Conservation (phyloP, 73 alveolate species). For the Stentor coeruleus region DNA sequence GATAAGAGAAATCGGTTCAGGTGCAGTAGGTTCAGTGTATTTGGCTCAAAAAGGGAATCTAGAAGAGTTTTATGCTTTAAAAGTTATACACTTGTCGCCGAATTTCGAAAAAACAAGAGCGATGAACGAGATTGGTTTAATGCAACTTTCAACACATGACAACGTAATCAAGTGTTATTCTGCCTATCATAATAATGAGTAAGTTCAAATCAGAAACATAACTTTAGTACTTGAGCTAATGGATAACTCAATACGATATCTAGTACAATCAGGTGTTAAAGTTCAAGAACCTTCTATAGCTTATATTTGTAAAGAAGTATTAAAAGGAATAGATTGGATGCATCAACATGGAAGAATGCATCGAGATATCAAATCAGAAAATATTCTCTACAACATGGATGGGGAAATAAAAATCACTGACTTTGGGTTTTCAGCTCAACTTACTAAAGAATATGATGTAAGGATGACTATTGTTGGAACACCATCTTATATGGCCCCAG, state of each 20-base stretch:
- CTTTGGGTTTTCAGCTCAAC: slow-evolving; percentile 87
- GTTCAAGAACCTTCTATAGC: slow-evolving; percentile 35
- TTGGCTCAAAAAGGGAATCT: neutral
- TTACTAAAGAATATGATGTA: slow-evolving; percentile 45
- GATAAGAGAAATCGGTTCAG: neutral
- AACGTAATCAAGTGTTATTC: neutral
- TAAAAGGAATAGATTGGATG: slow-evolving; percentile 64
- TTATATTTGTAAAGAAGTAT: slow-evolving; percentile 42
- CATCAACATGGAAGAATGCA: slow-evolving; percentile 79
- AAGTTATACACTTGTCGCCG: neutral
- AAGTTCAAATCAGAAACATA: neutral
- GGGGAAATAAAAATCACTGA: slow-evolving; percentile 88
- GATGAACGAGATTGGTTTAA: slow-evolving; percentile 1
- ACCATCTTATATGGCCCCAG: slow-evolving; percentile 95
- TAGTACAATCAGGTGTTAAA: neutral
- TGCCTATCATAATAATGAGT: neutral
- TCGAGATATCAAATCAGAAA: slow-evolving; percentile 88
- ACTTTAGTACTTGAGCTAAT: neutral
- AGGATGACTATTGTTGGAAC: slow-evolving; percentile 81
- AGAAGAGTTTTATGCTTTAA: neutral
- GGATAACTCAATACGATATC: neutral
- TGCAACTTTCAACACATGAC: neutral
- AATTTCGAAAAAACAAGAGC: neutral
- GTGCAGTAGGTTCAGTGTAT: neutral
- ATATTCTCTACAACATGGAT: slow-evolving; percentile 72